Conservation (phyloP, 495 filamentous ascomycete genomes). For the Entonaema liquescens region DNA sequence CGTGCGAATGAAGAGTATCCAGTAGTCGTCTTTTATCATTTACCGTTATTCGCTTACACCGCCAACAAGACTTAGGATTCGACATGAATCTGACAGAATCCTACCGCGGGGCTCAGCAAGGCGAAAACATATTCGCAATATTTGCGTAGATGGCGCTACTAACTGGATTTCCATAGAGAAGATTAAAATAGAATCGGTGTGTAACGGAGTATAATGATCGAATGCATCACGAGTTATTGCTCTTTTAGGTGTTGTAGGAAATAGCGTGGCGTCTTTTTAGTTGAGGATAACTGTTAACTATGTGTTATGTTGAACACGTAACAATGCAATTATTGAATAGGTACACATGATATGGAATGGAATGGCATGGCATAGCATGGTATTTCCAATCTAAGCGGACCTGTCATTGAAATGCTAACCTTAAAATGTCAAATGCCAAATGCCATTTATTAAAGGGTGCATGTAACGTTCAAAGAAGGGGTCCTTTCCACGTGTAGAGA, state of each 20-base stretch:
- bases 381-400: background rate
- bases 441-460: background rate
- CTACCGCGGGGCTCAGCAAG: slow-evolving; percentile 1
- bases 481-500: background rate
- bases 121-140: background rate
- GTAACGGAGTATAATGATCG: background rate
- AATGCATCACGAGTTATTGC: background rate
- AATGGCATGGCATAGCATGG: too few species aligned
- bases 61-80: background rate
- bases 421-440: too few species aligned
- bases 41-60: background rate
- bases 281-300: background rate
- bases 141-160: background rate
- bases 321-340: background rate
- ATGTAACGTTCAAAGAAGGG: slow-evolving; percentile 1
- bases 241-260: background rate
- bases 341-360: too few species aligned
- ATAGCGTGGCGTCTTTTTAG: background rate
- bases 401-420: background rate
- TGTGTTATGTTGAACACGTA: background rate
- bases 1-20: background rate
- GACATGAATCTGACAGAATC: slow-evolving; percentile 10
- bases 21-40: background rate
- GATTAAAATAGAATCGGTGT: slow-evolving; percentile 6
- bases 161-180: background rate